Conservation (phyloP, 2,329 filamentous ascomycete species). For the Exophiala calicioides region DNA sequence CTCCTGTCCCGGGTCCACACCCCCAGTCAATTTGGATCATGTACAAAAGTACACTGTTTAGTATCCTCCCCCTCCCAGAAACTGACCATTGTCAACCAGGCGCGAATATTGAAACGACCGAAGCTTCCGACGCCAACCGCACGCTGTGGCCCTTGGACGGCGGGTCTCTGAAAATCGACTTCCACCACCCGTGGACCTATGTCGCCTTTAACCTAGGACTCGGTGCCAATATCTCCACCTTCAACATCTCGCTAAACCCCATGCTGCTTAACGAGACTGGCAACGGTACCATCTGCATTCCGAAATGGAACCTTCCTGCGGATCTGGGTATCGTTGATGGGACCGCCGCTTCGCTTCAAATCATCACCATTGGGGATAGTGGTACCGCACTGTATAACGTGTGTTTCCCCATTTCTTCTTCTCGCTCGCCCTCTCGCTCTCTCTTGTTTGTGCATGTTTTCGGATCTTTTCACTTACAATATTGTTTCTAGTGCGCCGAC, state of each 20-base stretch:
- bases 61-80: slow-evolving; percentile 3
- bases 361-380: slow-evolving; percentile 44
- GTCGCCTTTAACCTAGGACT: slow-evolving; percentile 52
- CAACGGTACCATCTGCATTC: slow-evolving; percentile 49
- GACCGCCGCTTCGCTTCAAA: slow-evolving; percentile 46
- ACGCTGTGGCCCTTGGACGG: slow-evolving; percentile 49
- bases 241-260: slow-evolving; percentile 47
- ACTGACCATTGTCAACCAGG: slow-evolving; percentile 31
- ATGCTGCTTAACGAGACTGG: slow-evolving; percentile 50
- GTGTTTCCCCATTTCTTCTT: too few relatives aligned
- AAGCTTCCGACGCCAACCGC: slow-evolving; percentile 38
- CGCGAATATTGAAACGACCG: slow-evolving; percentile 43
- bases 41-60: background rate
- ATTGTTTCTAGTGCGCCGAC: slow-evolving; percentile 43
- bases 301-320: slow-evolving; percentile 38
- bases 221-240: slow-evolving; percentile 42
- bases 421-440: too few relatives aligned
- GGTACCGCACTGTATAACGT: slow-evolving; percentile 52
- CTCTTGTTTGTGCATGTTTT: background rate
- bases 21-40: background rate
- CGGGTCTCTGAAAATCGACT: slow-evolving; percentile 45
- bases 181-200: slow-evolving; percentile 45
- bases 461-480: background rate
- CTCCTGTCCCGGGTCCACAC: background rate
- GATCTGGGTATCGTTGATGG: slow-evolving; percentile 37